Percentiles rank a stretch among this genome's conserved stretches.
phyloP scores from a whole-genome alignment of 2,329 filamentous ascomycete species.

The Aspergillus vadensis region DNA sequence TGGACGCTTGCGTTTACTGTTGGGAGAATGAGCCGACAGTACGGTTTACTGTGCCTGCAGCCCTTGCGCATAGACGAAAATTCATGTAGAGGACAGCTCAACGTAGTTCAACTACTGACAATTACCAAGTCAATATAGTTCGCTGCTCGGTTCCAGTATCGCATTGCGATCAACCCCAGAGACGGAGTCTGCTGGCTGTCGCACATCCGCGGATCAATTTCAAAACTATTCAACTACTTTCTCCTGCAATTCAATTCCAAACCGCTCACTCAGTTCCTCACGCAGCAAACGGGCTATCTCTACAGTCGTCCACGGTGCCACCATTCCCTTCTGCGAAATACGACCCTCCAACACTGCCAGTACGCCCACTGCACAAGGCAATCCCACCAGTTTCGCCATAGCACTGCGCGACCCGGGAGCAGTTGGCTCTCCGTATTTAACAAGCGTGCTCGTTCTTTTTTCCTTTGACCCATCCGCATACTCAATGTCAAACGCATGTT shows the following conservation, averaged over 20 bases:
- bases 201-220: not conserved
- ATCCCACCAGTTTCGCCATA: slow-evolving; percentile 3
- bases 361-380: slow-evolving; percentile 2
- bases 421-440: not conserved
- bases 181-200: no score
- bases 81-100: no score
- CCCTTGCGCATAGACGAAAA: no score
- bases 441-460: not conserved
- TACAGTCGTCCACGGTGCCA: not conserved
- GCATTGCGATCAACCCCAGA: no score
- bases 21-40: no score
- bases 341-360: slow-evolving; percentile 1
- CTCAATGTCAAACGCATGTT: slow-evolving; percentile 2
- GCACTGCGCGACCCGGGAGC: not conserved
- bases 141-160: no score
- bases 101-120: no score
- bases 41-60: no score
- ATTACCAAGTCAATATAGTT: no score
- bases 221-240: not conserved
- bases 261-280: not conserved
- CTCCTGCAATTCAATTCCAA: slow-evolving; percentile 2
- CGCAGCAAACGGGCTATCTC: not conserved
- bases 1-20: no score
- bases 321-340: not conserved
- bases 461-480: not conserved